Base-by-base conservation (phyloP, 2,329 filamentous ascomycete species). In the Dactylellina cionopaga region DNA sequence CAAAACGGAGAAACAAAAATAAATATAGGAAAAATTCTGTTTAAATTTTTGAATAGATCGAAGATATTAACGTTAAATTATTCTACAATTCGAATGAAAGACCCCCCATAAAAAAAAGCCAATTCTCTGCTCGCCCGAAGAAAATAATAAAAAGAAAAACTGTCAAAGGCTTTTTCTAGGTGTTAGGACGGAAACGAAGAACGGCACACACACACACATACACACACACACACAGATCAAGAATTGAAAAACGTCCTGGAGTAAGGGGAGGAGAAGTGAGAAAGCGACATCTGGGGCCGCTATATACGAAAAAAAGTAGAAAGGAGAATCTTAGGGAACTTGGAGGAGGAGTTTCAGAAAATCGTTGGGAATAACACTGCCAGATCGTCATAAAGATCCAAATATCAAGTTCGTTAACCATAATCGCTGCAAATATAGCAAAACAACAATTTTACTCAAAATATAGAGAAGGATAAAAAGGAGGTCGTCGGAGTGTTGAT, bases 71-170 rank as follows among this genome's bases (percentile, higher is more conserved):
- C 25, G 54, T 46, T 22, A 3, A 11, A 68, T 59, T 68, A 68
- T 68, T 68, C 63, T 68, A 68, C 63, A 68, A 54, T 59, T 22
- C 47, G 65, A 70, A 62, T 35, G 47, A 43, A 58, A 71, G 25
- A 22, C 2, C 7, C 17, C n/a, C n/a, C n/a, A n/a, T 7, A 46
- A 31, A 33, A 47, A 47, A 17, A 49, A 27, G 24, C 5, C 9
- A 5, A 62, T 63, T 55, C 37, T 44, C 35, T 49, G 41, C 41
- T 52, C 55, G 22, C 47, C 47, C 1, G 31, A 47, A 46, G 33
- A 17, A 37, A 51, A 22, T 22, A 47, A 64, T n/a, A n/a, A 51
- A 54, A 62, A 55, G 15, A 31, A 49, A 51, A 24, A 27, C 41
- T 15, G 25, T 49, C 31, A 46, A 62, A 62, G 47, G 63, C 46